Evolutionary conservation across 352 stramenopile species (phyloP), one percentile per base, ranked within the genome.

Genomic region (Pythium diclinum): DNA sequence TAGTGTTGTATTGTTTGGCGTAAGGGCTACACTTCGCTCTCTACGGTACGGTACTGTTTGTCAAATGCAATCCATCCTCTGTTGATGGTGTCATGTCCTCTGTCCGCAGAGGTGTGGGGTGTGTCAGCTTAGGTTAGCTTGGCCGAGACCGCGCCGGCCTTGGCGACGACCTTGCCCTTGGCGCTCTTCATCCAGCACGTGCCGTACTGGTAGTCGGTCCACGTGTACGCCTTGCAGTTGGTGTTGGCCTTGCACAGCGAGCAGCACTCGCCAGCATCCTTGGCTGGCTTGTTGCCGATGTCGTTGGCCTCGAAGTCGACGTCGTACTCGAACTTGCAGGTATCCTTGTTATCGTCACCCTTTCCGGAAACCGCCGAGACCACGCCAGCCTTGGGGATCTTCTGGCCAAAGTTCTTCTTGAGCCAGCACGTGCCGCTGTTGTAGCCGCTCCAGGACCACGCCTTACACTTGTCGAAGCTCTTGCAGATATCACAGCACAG

Each of bases 141-240:
- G 23, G 56, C 56, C 38, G 56, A 61, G 21, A 32, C 17, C 14
- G n/a, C 51, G 17, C 51, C 51, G 6, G 51, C 17, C 30, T 11
- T 51, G 34, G 33, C 10, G 44, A 13, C 14, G 17, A 19, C 6
- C 44, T 6, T 30, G 19, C 56, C 19, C 59, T 30, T 53, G 72
- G 11, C 53, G 51, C 68, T 81, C 63, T 90, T 88, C 23, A 88
- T 67, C 68, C 73, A 89, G 59, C 79, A 87, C 9, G 75, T 87
- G 9, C 79, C 79, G n/a, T 70, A 61, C 48, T 81, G 83, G 63
- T 69, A 72, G 54, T 73, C 72, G 9, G 42, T 81, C 80, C 80
- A 89, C 0, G 77, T 59, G 59, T 57, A 72, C 34, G 59, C 65
- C 23, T 36, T 33, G 47, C 47, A 54, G 11, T 16, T 13, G 3